These are phyloP conservation scores for Cinnamomum chago DNA, from an alignment of 164 flowering plant species.

Conservation along the genomic window DNA sequence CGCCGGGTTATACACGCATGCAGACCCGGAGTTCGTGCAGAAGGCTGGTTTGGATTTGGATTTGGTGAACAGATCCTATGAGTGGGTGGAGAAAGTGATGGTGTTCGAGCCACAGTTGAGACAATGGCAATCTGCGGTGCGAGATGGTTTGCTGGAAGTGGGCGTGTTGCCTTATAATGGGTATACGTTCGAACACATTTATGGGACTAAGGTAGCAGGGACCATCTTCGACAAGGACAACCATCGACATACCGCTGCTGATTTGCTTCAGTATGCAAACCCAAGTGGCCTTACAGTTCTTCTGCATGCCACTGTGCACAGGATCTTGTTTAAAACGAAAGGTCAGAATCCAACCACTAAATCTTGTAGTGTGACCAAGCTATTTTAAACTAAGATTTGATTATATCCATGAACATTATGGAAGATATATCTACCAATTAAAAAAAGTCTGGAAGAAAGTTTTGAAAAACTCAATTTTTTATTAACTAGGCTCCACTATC, in stretches of 20 bases:
- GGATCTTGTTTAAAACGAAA: constrained; percentile 39
- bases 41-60: constrained; percentile 39
- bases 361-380: no score
- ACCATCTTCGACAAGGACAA: constrained; percentile 66
- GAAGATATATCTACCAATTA: no score
- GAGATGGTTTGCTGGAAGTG: constrained; percentile 60
- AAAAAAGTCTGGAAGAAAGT: no score
- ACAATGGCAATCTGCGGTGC: constrained; percentile 74
- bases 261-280: constrained; percentile 64
- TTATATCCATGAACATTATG: no score
- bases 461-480: no score
- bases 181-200: constrained; percentile 58
- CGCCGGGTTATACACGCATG: constrained; percentile 76
- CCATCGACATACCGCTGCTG: constrained; percentile 73
- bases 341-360: constrained; percentile 20
- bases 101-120: constrained; percentile 51
- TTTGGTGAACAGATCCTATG: constrained; percentile 48
- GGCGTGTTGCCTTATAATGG: constrained; percentile 69
- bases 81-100: constrained; percentile 71
- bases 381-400: no score
- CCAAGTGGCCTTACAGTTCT: constrained; percentile 41
- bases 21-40: constrained; percentile 27
- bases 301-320: constrained; percentile 56
- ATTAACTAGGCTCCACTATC: no score
- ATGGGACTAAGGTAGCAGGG: constrained; percentile 81